Evolutionary conservation across 2,329 filamentous ascomycete species (phyloP), one percentile per base, ranked within the genome.

Genomic region (Epicoccum nigrum): DNA sequence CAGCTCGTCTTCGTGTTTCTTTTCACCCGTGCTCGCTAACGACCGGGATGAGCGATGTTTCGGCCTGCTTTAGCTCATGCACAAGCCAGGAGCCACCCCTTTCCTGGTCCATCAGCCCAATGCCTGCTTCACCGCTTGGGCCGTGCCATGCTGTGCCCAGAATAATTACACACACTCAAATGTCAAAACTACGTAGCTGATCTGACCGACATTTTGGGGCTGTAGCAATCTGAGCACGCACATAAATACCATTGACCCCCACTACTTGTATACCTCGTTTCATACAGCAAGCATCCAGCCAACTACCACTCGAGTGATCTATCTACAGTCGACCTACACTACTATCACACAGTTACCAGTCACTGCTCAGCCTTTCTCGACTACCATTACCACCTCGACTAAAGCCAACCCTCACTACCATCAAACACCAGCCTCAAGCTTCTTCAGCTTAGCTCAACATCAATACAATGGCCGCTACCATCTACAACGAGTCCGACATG

Each of bases 81-180:
- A 70, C 65, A 60, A 60, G 62, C 66, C 68, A 71, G 64, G 66
- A 67, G 62, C 64, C 64, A 67, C 69, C 69, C 70, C 68, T 72
- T 72, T 72, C 69, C 62, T 64, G 60, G 43, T 62, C 67, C 63
- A 64, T 67, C 65, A 68, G 68, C 67, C 68, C 66, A 68, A 69
- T 65, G 68, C 69, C 69, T 68, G 68, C 68, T 69, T 71, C 66
- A 71, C 70, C 69, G 71, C 70, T 69, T 65, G 63, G 71, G 60
- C 71, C 71, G 68, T 65, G 65, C 64, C 60, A 56, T 58, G 63
- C 62, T 57, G 53, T 68, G 67, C 66, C 67, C 63, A 65, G 68
- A 59, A 64, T 67, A 60, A 71, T 73, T 72, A 66, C 69, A 72
- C 68, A 56, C 69, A 72, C 68, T 55, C 70, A 69, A 69, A 72